Evolutionary conservation across 2,329 filamentous ascomycete species (phyloP).

Genomic region (Pseudocercospora eumusae): DNA sequence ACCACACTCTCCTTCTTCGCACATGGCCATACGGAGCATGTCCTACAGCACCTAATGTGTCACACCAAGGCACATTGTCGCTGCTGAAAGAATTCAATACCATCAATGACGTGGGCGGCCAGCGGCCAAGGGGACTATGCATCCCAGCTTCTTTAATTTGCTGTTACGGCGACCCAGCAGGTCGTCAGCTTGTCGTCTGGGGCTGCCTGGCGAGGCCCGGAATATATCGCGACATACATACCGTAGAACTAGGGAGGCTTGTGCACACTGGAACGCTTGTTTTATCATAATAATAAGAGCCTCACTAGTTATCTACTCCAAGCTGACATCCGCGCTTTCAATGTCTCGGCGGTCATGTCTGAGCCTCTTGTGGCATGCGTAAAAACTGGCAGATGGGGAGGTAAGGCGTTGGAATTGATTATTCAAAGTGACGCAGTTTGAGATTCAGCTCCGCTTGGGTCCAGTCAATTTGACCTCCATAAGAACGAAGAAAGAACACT

Average conservation of each 20-base stretch:
- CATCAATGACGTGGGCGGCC: background rate
- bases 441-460: background rate
- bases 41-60: background rate
- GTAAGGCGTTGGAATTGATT: background rate
- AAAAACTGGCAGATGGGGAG: background rate
- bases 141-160: constrained; percentile 3
- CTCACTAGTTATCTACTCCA: background rate
- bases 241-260: no score
- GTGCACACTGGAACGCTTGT: no score
- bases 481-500: background rate
- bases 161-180: background rate
- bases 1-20: background rate
- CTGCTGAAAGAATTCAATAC: background rate
- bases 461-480: background rate
- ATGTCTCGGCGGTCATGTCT: background rate
- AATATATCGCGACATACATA: background rate
- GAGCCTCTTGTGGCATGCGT: background rate
- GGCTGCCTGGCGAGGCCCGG: background rate
- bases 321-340: background rate
- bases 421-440: background rate
- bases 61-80: background rate
- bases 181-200: background rate
- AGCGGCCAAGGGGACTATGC: background rate
- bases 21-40: background rate
- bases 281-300: background rate